Base-by-base conservation (phyloP, 164 flowering plant species). In the Dillenia turbinata region DNA sequence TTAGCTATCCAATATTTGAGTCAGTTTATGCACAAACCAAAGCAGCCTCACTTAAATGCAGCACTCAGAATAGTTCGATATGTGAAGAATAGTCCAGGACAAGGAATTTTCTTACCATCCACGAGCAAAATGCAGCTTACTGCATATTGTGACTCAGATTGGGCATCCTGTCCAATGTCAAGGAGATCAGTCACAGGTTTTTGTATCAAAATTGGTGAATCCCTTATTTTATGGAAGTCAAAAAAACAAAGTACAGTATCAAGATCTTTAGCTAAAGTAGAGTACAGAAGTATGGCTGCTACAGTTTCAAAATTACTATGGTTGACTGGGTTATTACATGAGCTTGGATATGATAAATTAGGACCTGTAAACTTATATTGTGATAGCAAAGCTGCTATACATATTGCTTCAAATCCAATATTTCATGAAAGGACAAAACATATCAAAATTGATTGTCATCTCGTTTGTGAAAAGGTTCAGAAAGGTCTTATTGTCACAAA, bases 241-340 rank as follows among this genome's bases (percentile, higher is more conserved):
- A 61, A 61, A 56, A 61, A 61, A 15, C 26, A 61, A 14, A 5
- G 19, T 0, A 50, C 24, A 2, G 44, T 61, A 1, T 61, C 56
- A 6, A 13, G 64, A 2, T 61, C 64, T 50, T 26, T 56, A 9
- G 46, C 55, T 24, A 48, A 61, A 26, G 64, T 15, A 9, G 56
- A 61, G 12, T 61, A 61, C 13, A 54, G 44, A 14, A n/a, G 16
- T 6, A 61, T 61, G 64, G 64, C 56, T 10, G 11, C 56, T 19
- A 61, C 44, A 2, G 4, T 26, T 3, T 26, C 40, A 26, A 3
- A 26, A 26, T 0, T 26, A 26, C 40, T 26, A 26, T 26, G 40
- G 40, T 26, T 26, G 4, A 26, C 40, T 26, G 40, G 40, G 40
- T 26, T 26, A 26, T 26, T 26, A 26, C 40, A 26, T 26, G 40